phyloP scores from a whole-genome alignment of 2,329 filamentous ascomycete species.

The Ambrosiella cleistominuta region DNA sequence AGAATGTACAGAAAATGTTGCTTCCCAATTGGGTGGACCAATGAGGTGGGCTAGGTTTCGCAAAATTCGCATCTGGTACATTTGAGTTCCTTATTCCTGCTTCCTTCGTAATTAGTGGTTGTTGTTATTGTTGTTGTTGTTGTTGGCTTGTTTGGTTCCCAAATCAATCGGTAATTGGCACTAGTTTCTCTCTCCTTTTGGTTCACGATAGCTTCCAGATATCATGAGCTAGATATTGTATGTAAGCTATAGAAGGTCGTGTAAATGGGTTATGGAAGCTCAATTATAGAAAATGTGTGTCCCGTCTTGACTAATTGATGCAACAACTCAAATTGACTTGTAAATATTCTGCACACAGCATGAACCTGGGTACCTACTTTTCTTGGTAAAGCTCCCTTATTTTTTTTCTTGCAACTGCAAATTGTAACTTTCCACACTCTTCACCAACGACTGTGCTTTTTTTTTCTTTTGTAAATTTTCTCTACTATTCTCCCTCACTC shows the following conservation, averaged over 20 bases:
- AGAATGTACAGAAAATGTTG: not conserved
- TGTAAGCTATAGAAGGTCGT: no score
- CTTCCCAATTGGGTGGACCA: not conserved
- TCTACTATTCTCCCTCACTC: not conserved
- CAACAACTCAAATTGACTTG: no score
- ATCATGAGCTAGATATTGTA: no score
- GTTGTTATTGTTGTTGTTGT: not conserved
- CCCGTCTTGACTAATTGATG: no score
- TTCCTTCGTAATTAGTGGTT: not conserved
- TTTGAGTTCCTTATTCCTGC: conserved; percentile 1
- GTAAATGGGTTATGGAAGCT: no score
- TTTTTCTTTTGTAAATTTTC: not conserved
- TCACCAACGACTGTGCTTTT: not conserved
- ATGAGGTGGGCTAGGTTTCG: not conserved
- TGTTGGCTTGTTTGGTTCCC: not conserved
- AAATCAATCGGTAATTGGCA: not conserved
- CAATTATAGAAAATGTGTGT: no score
- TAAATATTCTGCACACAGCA: no score
- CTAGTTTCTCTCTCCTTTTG: no score
- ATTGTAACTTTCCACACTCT: not conserved
- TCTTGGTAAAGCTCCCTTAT: not conserved
- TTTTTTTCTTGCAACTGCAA: not conserved
- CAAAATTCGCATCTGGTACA: not conserved
- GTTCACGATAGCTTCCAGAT: no score
- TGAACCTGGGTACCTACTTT: not conserved